A percentile compares a stretch with the other conserved stretches of the same genome.
These are phyloP conservation scores for Stachybotrys elegans DNA, from an alignment of 2,329 filamentous ascomycete genomes.

Conservation along the genomic window DNA sequence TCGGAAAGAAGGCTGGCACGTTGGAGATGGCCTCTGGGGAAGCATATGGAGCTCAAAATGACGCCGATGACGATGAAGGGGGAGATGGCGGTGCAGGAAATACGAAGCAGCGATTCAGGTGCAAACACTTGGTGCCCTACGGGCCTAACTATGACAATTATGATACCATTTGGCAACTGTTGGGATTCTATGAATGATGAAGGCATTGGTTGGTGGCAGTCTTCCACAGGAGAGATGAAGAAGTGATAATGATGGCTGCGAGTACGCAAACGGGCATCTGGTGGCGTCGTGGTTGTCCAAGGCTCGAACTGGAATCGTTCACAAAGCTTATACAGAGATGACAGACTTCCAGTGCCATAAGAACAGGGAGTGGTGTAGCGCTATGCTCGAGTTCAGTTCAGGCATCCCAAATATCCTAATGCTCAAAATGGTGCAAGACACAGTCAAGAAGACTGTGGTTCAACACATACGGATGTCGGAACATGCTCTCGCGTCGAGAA, in stretches of 20 bases:
- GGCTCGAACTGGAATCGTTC: slow-evolving; percentile 59
- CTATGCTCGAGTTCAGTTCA: slow-evolving; percentile 79
- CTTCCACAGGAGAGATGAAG: too few species aligned
- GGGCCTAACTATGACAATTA: slow-evolving; percentile 92
- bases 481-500: slow-evolving; percentile 65
- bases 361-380: slow-evolving; percentile 67
- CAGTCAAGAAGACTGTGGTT: slow-evolving; percentile 72
- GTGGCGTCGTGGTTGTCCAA: slow-evolving; percentile 35
- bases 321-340: slow-evolving; percentile 59
- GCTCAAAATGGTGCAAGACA: slow-evolving; percentile 81
- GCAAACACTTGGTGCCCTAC: slow-evolving; percentile 78
- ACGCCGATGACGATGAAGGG: slow-evolving; percentile 55
- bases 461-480: slow-evolving; percentile 79
- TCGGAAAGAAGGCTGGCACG: slow-evolving; percentile 51
- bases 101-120: slow-evolving; percentile 70
- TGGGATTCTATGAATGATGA: slow-evolving; percentile 46
- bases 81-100: slow-evolving; percentile 74
- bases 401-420: slow-evolving; percentile 86
- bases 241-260: slow-evolving; percentile 35
- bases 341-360: slow-evolving; percentile 74
- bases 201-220: slow-evolving; percentile 46
- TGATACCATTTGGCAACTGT: slow-evolving; percentile 63
- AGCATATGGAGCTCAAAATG: slow-evolving; percentile 26
- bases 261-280: slow-evolving; percentile 28
- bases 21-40: slow-evolving; percentile 43